These are phyloP conservation scores for Echium plantagineum DNA, from an alignment of 257 asterid genomes.

Conservation along the genomic window DNA sequence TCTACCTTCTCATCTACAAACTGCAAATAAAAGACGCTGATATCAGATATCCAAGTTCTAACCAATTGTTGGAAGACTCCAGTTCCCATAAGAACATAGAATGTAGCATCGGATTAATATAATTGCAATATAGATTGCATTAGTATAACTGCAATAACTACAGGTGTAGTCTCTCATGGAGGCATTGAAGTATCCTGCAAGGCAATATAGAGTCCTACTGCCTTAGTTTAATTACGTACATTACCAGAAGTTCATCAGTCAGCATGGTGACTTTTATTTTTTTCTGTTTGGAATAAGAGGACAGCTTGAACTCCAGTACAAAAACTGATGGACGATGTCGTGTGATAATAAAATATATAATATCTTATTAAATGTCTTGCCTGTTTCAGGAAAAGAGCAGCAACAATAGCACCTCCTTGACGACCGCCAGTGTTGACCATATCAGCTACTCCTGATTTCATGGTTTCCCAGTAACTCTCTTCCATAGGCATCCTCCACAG, in stretches of 20 bases:
- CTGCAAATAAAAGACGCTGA: conserved; percentile 25
- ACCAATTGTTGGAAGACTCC: too few species aligned
- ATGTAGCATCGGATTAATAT: too few species aligned
- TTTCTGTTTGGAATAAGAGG: too few species aligned
- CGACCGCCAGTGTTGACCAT: conserved; percentile 95
- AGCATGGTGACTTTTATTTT: too few species aligned
- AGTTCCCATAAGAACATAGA: too few species aligned
- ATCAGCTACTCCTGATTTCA: conserved; percentile 97
- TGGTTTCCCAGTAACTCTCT: conserved; percentile 90
- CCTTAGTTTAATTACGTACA: too few species aligned
- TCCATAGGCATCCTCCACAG: conserved; percentile 96
- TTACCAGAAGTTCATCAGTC: too few species aligned
- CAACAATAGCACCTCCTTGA: conserved; percentile 88
- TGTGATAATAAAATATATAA: neutral
- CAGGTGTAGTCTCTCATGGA: too few species aligned
- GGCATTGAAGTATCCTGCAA: too few species aligned
- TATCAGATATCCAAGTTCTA: neutral
- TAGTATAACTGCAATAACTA: too few species aligned
- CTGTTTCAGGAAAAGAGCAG: conserved; percentile 99
- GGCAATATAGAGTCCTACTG: too few species aligned
- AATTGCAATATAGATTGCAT: too few species aligned
- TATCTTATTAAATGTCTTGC: conserved; percentile 19
- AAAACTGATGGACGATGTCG: neutral
- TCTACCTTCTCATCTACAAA: conserved; percentile 94
- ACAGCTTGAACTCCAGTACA: neutral